A percentile compares a stretch with the other conserved stretches of the same genome.
phyloP scores from a whole-genome alignment of 2,329 filamentous ascomycete genomes.

The Talaromyces sp. region DNA sequence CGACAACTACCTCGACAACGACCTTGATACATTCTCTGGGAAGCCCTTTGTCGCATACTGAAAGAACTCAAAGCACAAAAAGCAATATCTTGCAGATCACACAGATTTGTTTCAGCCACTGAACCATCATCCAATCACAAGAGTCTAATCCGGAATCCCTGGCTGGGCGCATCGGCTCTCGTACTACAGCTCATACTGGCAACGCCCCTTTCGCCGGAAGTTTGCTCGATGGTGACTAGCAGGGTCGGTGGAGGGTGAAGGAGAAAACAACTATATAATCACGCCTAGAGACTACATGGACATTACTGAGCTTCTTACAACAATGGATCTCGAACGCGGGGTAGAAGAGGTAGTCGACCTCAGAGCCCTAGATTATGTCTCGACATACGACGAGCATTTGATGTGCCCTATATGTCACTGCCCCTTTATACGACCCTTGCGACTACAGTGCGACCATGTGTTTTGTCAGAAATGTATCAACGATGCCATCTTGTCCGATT shows the following conservation, averaged over 20 bases:
- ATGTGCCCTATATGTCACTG: slow-evolving; percentile 62
- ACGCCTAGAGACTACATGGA: slow-evolving; percentile 24
- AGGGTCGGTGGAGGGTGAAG: background rate
- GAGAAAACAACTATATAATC: background rate
- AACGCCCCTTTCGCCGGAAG: background rate
- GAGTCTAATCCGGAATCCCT: slow-evolving; percentile 1
- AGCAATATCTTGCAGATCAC: slow-evolving; percentile 2
- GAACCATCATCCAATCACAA: slow-evolving; percentile 15
- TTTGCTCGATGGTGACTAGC: background rate
- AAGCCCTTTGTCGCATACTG: background rate
- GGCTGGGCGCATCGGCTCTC: background rate
- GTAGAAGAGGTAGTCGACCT: slow-evolving; percentile 46
- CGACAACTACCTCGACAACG: background rate
- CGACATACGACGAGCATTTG: slow-evolving; percentile 54
- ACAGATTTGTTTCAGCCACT: slow-evolving; percentile 12
- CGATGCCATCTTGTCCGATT: slow-evolving; percentile 39
- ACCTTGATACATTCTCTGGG: background rate
- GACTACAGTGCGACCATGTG: slow-evolving; percentile 58
- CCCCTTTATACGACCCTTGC: slow-evolving; percentile 55
- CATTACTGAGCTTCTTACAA: slow-evolving; percentile 25
- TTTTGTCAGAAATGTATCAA: slow-evolving; percentile 58
- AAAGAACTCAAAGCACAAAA: background rate
- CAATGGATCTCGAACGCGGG: slow-evolving; percentile 26
- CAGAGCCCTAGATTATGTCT: slow-evolving; percentile 54
- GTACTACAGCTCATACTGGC: background rate